Base-by-base conservation (phyloP, 257 asterid genomes). In the Solanum pennellii region DNA sequence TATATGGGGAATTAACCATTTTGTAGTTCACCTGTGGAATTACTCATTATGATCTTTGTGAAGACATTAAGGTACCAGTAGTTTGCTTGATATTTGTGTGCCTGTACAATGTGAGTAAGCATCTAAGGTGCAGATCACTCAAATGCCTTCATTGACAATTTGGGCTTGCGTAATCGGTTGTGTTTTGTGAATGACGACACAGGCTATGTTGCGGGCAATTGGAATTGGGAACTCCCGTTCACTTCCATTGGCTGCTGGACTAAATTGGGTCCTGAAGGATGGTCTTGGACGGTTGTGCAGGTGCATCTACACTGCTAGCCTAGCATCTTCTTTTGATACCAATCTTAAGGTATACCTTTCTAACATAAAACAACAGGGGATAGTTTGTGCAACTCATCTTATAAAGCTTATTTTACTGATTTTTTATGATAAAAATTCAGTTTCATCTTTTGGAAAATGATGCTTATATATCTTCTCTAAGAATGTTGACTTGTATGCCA, bases 201-300 rank as follows among this genome's bases (percentile, higher is more conserved):
- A 97, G 99, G 99, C 99, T 85, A 97, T 97, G 99, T 95, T 97
- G 88, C 92, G 98, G 71, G 99, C 99, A 25, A 97, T 97, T 83
- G 99, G 99, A 87, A 93, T 97, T 82, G 99, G 99, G 69, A 93
- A 92, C 91, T 91, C 95, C 42, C 95, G 90, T 72, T 96, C 99
- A 29, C 97, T 97, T 86, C 97, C 98, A 27, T 95, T 98, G 68
- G 99, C 99, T 86, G 99, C 99, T 44, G 99, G 98, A 4, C 90
- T 97, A 45, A 97, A 96, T 92, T 97, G 99, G 99, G 98, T 95
- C 82, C 89, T 97, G 94, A 97, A 96, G 91, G 99, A 97, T 89
- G 99, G 99, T 60, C 98, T 97, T 62, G 99, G 99, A 88, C 89
- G 99, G 77, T 91, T 97, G 44, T 92, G 99, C 75, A 93, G 99